Conservation (phyloP, 176 grass and related monocot genomes). For the Avena eriantha region DNA sequence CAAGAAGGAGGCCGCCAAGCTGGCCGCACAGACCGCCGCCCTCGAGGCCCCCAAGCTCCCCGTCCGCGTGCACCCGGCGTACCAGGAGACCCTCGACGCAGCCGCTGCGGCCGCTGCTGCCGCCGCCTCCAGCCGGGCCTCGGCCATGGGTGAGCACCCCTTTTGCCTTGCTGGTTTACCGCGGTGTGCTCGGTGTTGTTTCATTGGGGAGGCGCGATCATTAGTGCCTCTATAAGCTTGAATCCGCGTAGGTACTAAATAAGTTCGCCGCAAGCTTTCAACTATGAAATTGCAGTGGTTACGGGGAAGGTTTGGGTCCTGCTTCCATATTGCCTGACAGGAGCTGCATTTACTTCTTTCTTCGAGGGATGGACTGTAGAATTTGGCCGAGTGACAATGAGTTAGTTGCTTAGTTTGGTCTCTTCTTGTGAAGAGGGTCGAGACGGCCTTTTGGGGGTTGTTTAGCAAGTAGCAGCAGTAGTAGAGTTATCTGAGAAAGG, state of each 20-base stretch:
- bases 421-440: background rate
- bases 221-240: background rate
- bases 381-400: background rate
- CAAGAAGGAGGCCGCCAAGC: slow-evolving; percentile 88
- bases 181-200: background rate
- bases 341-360: too few species aligned
- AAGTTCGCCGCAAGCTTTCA: background rate
- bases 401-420: background rate
- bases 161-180: background rate
- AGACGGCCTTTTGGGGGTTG: background rate
- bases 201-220: background rate
- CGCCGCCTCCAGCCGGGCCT: slow-evolving; percentile 22
- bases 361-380: too few species aligned
- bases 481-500: background rate
- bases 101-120: background rate
- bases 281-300: too few species aligned
- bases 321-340: background rate
- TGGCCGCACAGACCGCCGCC: slow-evolving; percentile 82
- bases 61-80: slow-evolving; percentile 56
- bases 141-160: slow-evolving; percentile 51
- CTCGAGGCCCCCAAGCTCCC: slow-evolving; percentile 72
- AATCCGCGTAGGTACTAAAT: background rate
- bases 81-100: slow-evolving; percentile 41
- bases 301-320: background rate
- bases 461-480: background rate